Conservation (phyloP, 495 filamentous ascomycete genomes). For the Xylona heveae region DNA sequence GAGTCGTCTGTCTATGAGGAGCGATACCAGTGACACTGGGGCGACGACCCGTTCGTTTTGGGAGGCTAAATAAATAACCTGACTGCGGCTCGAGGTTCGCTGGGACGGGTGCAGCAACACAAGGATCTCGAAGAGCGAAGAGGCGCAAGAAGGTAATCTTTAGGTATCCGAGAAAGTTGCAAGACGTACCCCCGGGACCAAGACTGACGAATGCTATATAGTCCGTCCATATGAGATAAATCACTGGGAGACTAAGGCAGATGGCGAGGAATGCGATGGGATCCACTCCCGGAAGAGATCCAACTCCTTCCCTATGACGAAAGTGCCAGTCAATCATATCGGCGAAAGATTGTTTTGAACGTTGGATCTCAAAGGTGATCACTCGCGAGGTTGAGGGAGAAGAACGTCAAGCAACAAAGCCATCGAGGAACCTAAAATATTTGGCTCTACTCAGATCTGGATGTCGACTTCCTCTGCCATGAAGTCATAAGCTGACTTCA, state of each 20-base stretch:
- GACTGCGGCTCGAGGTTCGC: conserved; percentile 17
- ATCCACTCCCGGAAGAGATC: no score
- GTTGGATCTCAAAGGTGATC: no score
- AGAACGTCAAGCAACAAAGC: no score
- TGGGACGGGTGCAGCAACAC: conserved; percentile 15
- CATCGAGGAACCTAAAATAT: no score
- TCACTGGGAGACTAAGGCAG: no score
- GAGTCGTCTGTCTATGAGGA: conserved; percentile 55
- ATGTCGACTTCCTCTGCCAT: no score
- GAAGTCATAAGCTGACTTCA: no score
- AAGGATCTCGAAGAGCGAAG: conserved; percentile 36
- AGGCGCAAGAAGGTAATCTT: conserved; percentile 36
- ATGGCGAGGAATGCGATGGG: conserved; percentile 24
- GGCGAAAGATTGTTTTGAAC: no score
- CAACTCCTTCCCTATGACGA: no score
- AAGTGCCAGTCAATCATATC: no score
- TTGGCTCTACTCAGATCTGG: no score
- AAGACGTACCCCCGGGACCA: conserved; percentile 62
- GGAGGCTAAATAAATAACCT: conserved; percentile 30
- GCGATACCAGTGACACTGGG: conserved; percentile 53
- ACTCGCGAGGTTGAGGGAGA: no score
- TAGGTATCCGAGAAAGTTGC: conserved; percentile 50
- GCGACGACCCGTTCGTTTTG: conserved; percentile 35
- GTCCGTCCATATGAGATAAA: conserved; percentile 45
- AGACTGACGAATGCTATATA: conserved; percentile 57